phyloP scores from a whole-genome alignment of 2,329 filamentous ascomycete genomes.

The Moelleriella libera region DNA sequence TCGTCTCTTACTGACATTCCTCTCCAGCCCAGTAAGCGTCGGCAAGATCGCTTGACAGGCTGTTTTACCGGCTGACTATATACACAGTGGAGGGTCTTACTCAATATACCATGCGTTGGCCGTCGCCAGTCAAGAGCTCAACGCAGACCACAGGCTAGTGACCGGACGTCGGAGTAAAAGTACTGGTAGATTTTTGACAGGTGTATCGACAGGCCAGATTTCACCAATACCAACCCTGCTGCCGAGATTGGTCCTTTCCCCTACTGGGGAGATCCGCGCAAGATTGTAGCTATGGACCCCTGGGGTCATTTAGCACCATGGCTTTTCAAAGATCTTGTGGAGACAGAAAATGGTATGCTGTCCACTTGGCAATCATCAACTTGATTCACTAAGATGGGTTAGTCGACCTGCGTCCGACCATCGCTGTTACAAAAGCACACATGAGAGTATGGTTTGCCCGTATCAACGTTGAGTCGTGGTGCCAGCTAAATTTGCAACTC shows the following conservation, averaged over 20 bases:
- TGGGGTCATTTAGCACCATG: slow-evolving; percentile 77
- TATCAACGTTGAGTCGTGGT: neutral
- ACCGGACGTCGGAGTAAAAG: no score
- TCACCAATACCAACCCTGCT: slow-evolving; percentile 76
- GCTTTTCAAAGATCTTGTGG: slow-evolving; percentile 67
- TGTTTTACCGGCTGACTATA: neutral
- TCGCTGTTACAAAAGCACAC: slow-evolving; percentile 81
- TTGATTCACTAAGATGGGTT: slow-evolving; percentile 4
- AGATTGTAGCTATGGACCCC: slow-evolving; percentile 97
- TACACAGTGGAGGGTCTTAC: slow-evolving; percentile 64
- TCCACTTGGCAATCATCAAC: neutral
- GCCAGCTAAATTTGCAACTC: neutral
- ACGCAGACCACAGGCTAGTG: slow-evolving; percentile 56
- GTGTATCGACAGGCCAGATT: slow-evolving; percentile 32
- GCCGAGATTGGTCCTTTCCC: slow-evolving; percentile 77
- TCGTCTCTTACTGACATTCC: neutral
- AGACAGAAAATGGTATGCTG: slow-evolving; percentile 49
- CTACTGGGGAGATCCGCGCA: slow-evolving; percentile 78
- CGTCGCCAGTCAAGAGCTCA: slow-evolving; percentile 79
- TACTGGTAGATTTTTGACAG: neutral
- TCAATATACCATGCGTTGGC: slow-evolving; percentile 91
- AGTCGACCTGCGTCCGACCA: slow-evolving; percentile 80
- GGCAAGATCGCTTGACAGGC: neutral
- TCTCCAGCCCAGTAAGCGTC: slow-evolving; percentile 20
- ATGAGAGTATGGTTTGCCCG: slow-evolving; percentile 50